Conservation (phyloP, 306 rosid species). For the Casuarina cunninghamiana region DNA sequence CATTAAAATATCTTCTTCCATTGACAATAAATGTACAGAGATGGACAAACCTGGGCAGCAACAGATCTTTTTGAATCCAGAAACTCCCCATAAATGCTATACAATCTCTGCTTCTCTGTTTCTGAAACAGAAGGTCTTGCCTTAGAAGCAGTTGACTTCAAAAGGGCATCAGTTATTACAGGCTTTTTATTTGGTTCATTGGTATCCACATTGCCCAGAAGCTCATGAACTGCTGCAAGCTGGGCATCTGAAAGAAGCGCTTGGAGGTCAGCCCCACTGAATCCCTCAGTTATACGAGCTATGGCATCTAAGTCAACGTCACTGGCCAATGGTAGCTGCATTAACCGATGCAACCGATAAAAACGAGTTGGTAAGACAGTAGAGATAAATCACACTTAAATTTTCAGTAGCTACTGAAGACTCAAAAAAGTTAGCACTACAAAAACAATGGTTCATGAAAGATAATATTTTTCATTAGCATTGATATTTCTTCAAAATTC, state of each 20-base stretch:
- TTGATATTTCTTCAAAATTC: neutral
- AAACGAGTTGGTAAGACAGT: neutral
- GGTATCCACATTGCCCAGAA: conserved; percentile 47
- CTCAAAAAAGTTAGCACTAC: neutral
- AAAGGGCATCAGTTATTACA: conserved; percentile 62
- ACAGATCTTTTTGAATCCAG: conserved; percentile 79
- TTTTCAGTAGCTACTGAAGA: too few relatives aligned
- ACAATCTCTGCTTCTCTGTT: conserved; percentile 75
- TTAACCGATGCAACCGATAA: conserved; percentile 1
- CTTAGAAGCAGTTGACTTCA: conserved; percentile 61
- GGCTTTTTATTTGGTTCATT: conserved; percentile 50
- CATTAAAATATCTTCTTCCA: conserved; percentile 4
- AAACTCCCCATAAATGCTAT: conserved; percentile 69
- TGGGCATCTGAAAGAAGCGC: conserved; percentile 95
- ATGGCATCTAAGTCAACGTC: conserved; percentile 73
- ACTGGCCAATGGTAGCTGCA: conserved; percentile 69
- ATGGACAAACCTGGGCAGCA: conserved; percentile 63
- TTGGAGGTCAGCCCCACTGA: conserved; percentile 97
- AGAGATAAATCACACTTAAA: too few relatives aligned
- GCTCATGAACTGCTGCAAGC: conserved; percentile 92
- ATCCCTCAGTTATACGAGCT: conserved; percentile 84
- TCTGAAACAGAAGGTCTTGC: conserved; percentile 90
- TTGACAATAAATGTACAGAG: conserved; percentile 7
- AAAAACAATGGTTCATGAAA: neutral
- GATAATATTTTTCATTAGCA: neutral